Evolutionary conservation across 176 grass and related monocot species (phyloP).

Genomic region (Musa acuminata): DNA sequence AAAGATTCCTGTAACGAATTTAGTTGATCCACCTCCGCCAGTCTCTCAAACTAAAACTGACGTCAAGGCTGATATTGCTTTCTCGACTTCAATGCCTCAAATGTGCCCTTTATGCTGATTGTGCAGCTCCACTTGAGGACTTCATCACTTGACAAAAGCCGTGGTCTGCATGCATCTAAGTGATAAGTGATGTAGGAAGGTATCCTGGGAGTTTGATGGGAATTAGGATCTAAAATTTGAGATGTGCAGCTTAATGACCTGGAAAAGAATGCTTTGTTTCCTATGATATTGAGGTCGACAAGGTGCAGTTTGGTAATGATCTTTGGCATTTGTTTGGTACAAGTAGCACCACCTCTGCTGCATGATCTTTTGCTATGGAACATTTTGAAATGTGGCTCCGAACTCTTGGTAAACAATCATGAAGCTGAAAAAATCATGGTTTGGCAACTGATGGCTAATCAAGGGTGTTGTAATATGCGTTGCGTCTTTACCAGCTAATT

Average conservation of each 20-base stretch:
- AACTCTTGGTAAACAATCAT: not conserved
- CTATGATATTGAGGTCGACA: too few species aligned
- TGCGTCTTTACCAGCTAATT: not conserved
- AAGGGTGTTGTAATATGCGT: not conserved
- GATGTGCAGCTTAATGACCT: too few species aligned
- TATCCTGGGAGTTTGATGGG: not conserved
- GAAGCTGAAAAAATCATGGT: not conserved
- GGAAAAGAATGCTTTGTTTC: too few species aligned
- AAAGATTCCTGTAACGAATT: slow-evolving; percentile 25
- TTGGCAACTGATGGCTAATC: not conserved
- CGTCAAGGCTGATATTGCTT: too few species aligned
- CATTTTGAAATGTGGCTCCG: not conserved
- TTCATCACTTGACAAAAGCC: slow-evolving; percentile 6
- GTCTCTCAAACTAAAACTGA: not conserved
- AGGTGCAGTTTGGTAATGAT: too few species aligned
- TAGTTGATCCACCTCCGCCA: slow-evolving; percentile 16
- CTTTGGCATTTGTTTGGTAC: too few species aligned
- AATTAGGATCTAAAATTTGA: too few species aligned
- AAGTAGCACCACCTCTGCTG: too few species aligned
- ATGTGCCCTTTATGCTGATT: slow-evolving; percentile 18
- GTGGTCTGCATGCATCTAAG: not conserved
- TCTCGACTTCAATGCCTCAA: slow-evolving; percentile 22
- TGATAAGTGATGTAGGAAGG: slow-evolving; percentile 8
- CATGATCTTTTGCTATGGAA: too few species aligned
- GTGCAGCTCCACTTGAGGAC: slow-evolving; percentile 13